Evolutionary conservation across 148 eudicot species (phyloP).

Genomic region (Silene latifolia): DNA sequence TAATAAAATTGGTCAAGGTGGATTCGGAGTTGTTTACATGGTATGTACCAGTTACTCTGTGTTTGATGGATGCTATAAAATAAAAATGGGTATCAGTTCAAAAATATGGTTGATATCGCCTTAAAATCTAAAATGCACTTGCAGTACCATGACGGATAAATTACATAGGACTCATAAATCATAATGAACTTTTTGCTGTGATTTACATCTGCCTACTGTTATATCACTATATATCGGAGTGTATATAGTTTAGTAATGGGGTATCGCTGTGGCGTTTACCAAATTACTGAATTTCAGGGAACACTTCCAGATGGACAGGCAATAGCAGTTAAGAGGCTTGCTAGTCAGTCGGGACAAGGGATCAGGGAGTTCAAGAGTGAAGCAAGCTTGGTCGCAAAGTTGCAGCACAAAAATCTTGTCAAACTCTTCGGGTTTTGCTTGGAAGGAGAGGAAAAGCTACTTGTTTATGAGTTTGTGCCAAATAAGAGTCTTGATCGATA

Average conservation of each 20-base stretch:
- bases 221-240: no score
- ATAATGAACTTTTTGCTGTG: no score
- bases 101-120: no score
- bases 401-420: slow-evolving; percentile 29
- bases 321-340: slow-evolving; percentile 27
- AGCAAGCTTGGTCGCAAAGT: slow-evolving; percentile 20
- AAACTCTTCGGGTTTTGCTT: slow-evolving; percentile 26
- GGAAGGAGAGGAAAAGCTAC: slow-evolving; percentile 23
- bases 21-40: slow-evolving; percentile 31
- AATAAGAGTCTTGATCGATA: slow-evolving; percentile 18
- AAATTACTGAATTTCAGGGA: slow-evolving; percentile 17
- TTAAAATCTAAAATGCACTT: no score
- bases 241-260: no score
- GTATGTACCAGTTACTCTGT: no score
- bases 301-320: slow-evolving; percentile 27
- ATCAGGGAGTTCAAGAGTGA: slow-evolving; percentile 26
- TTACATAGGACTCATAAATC: no score
- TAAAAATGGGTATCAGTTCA: no score
- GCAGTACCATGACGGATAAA: no score
- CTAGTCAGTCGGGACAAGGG: slow-evolving; percentile 27
- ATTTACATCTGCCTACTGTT: no score
- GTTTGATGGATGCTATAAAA: no score
- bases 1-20: slow-evolving; percentile 31
- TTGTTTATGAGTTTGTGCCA: slow-evolving; percentile 26
- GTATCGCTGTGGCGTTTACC: no score